Evolutionary conservation across 2,329 filamentous ascomycete species (phyloP).

Genomic region (Cladosporium sp.): DNA sequence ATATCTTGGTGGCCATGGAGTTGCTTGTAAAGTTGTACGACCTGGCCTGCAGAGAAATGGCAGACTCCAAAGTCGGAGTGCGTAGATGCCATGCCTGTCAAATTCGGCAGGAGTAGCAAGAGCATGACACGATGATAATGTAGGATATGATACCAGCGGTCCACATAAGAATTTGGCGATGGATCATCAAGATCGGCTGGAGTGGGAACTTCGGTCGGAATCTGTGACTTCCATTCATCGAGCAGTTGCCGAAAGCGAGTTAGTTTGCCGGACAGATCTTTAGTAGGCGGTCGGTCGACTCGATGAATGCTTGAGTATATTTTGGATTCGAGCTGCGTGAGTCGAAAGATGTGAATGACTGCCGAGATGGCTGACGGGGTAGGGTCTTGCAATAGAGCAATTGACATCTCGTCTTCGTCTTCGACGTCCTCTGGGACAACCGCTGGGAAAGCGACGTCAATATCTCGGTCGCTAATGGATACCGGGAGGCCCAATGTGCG

Average conservation of each 20-base stretch:
- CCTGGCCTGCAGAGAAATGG: slow-evolving; percentile 28
- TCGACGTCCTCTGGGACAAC: not conserved
- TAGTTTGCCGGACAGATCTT: not conserved
- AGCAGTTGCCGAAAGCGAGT: not conserved
- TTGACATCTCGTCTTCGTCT: not conserved
- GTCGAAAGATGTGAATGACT: slow-evolving; percentile 22
- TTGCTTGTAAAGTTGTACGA: slow-evolving; percentile 29
- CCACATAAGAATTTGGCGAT: not conserved
- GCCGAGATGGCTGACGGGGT: not conserved
- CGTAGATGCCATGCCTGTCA: not conserved
- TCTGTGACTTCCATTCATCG: not conserved
- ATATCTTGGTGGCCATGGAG: slow-evolving; percentile 24
- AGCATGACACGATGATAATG: not conserved
- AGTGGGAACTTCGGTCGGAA: not conserved
- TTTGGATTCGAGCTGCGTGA: slow-evolving; percentile 17
- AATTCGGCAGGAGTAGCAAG: not conserved
- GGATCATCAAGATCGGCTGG: not conserved
- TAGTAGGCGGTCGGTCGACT: slow-evolving; percentile 12
- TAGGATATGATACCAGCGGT: not conserved
- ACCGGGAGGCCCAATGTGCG: slow-evolving; percentile 33
- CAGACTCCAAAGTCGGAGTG: not conserved
- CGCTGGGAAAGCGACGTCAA: slow-evolving; percentile 23
- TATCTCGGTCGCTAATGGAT: slow-evolving; percentile 30
- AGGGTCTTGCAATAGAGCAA: not conserved
- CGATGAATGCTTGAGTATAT: slow-evolving; percentile 19